A percentile compares a stretch with the other conserved stretches of the same genome.
phyloP scores from a whole-genome alignment of 768 basidiomycete species.

The Hydnum rufescens region DNA sequence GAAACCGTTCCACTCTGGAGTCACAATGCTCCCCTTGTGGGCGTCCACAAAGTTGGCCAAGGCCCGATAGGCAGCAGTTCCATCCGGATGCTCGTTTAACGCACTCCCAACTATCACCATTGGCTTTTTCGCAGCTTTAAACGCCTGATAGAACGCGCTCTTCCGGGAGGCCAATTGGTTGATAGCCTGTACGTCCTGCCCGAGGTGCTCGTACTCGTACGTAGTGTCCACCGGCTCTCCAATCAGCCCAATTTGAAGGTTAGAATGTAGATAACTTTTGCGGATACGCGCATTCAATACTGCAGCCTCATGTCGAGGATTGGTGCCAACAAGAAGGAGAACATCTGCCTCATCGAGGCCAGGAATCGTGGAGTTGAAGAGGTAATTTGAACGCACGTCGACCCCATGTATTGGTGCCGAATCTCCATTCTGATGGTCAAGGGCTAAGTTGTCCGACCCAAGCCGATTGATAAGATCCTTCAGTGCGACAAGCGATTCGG shows the following conservation, averaged over 20 bases:
- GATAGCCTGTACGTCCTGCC: constrained; percentile 52
- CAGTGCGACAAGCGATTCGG: constrained; percentile 79
- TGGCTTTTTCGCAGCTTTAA: constrained; percentile 76
- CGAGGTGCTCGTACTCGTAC: constrained; percentile 86
- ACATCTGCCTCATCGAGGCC: constrained; percentile 81
- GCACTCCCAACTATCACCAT: constrained; percentile 86
- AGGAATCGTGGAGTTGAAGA: constrained; percentile 86
- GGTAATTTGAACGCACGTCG: constrained; percentile 87
- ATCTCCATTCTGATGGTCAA: constrained; percentile 54
- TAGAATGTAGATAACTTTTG: constrained; percentile 79
- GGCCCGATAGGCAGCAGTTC: constrained; percentile 51
- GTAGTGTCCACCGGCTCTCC: constrained; percentile 82
- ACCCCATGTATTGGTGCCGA: constrained; percentile 57
- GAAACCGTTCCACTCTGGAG: constrained; percentile 90
- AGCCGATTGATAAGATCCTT: constrained; percentile 86
- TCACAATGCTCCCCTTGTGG: constrained; percentile 56
- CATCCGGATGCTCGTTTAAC: constrained; percentile 68
- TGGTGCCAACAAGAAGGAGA: constrained; percentile 86
- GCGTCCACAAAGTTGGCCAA: constrained; percentile 62
- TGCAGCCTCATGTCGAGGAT: constrained; percentile 92
- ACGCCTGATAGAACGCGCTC: constrained; percentile 56
- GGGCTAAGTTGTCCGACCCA: constrained; percentile 81
- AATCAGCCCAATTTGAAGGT: constrained; percentile 71
- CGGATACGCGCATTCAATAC: constrained; percentile 94
- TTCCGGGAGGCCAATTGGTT: constrained; percentile 50